Evolutionary conservation across 306 rosid species (phyloP).

Genomic region (Luffa acutangula): DNA sequence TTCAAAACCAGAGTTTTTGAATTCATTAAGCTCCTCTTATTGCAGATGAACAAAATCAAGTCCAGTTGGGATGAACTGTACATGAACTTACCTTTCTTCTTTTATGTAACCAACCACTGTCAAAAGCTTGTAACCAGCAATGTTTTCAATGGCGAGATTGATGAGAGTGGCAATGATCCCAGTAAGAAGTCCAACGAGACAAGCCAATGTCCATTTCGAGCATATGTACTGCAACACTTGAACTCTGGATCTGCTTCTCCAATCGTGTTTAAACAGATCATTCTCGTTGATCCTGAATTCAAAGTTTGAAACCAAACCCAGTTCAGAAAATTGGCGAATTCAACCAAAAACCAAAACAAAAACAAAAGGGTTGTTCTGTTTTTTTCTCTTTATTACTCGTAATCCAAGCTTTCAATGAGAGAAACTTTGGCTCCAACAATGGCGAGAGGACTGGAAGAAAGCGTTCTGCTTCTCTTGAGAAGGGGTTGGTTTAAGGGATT

Average conservation of each 20-base stretch:
- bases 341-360: not conserved
- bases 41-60: not conserved
- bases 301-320: not conserved
- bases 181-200: constrained; percentile 74
- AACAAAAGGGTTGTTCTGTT: not conserved
- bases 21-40: not conserved
- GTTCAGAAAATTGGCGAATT: not conserved
- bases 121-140: constrained; percentile 82
- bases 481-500: constrained; percentile 39
- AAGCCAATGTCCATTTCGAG: constrained; percentile 66
- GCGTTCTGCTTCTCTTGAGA: constrained; percentile 56
- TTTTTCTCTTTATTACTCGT: constrained; percentile 34
- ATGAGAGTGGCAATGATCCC: constrained; percentile 75
- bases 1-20: not conserved
- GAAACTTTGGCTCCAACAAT: constrained; percentile 72
- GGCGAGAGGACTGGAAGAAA: constrained; percentile 68
- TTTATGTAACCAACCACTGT: constrained; percentile 35
- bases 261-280: constrained; percentile 76
- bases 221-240: constrained; percentile 69
- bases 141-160: constrained; percentile 78
- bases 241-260: constrained; percentile 74
- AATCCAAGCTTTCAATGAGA: constrained; percentile 73
- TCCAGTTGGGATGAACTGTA: not conserved
- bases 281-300: constrained; percentile 84
- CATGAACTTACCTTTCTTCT: constrained; percentile 30